Evolutionary conservation across 352 stramenopile species (phyloP).

Genomic region (Phytophthora constricta): DNA sequence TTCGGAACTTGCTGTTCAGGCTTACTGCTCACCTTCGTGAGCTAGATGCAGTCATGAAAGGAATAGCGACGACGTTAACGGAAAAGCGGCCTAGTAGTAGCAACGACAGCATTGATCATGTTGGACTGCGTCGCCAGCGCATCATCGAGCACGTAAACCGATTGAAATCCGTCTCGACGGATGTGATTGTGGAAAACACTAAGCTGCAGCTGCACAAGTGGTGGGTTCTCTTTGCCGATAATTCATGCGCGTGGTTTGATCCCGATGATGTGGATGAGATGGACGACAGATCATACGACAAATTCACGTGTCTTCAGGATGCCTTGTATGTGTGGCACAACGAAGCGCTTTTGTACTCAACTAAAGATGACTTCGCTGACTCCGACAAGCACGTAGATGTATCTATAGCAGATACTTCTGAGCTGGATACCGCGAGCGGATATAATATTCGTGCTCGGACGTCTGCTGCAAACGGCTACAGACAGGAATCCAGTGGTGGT

Average conservation of each 20-base stretch:
- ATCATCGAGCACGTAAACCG: conserved; percentile 59
- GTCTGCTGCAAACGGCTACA: neutral
- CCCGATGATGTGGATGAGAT: conserved; percentile 49
- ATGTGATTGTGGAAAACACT: conserved; percentile 62
- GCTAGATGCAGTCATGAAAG: conserved; percentile 32
- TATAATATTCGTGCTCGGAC: conserved; percentile 15
- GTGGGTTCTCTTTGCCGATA: conserved; percentile 68
- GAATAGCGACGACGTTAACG: conserved; percentile 27
- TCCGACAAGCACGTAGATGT: conserved; percentile 8
- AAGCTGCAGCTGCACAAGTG: conserved; percentile 84
- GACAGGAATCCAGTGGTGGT: neutral
- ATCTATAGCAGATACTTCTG: conserved; percentile 8
- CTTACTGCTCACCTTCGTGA: conserved; percentile 34
- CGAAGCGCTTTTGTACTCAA: conserved; percentile 59
- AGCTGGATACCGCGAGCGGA: conserved; percentile 4
- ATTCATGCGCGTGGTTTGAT: conserved; percentile 73
- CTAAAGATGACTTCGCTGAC: conserved; percentile 54
- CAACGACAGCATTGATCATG: conserved; percentile 13
- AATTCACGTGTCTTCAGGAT: conserved; percentile 85
- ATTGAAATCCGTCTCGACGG: conserved; percentile 57
- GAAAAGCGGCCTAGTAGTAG: conserved; percentile 21
- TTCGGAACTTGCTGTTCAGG: conserved; percentile 33
- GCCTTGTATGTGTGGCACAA: conserved; percentile 79
- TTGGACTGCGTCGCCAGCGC: conserved; percentile 21
- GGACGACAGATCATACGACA: conserved; percentile 73